Evolutionary conservation across 345 rosid genomes (phyloP).

Genomic region (Citrus cavaleriei): DNA sequence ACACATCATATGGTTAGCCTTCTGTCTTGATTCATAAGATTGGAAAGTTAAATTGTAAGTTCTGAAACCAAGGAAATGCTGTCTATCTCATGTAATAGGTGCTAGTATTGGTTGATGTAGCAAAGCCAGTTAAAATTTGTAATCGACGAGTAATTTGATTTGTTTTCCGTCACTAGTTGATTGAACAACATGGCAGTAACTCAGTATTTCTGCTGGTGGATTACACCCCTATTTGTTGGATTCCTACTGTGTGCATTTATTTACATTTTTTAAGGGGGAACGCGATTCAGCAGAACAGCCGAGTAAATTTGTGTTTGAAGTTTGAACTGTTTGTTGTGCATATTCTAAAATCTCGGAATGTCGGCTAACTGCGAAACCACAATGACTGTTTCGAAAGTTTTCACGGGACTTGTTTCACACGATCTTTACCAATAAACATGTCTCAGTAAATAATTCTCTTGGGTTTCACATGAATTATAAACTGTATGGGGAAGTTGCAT

Average conservation of each 20-base stretch:
- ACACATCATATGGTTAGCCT: neutral
- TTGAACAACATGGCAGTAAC: accelerated
- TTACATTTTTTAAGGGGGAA: neutral
- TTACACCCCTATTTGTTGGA: neutral
- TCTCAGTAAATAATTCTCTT: neutral
- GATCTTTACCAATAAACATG: neutral
- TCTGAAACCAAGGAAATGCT: neutral
- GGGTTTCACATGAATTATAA: neutral
- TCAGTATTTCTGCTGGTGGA: neutral
- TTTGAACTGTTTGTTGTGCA: neutral
- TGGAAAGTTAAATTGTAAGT: neutral
- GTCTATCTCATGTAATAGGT: neutral
- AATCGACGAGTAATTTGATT: neutral
- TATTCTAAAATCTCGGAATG: neutral
- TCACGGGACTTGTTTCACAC: neutral
- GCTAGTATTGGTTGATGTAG: neutral
- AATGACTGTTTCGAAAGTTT: neutral
- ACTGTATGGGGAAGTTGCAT: neutral
- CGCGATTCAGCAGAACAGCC: neutral
- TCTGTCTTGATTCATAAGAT: neutral
- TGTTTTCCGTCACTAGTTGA: neutral
- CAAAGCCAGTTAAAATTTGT: neutral
- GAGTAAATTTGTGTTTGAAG: neutral
- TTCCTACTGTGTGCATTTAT: neutral
- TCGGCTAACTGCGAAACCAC: neutral